Conservation (phyloP, 805 yeast genomes). For the Ogataea methylovora region DNA sequence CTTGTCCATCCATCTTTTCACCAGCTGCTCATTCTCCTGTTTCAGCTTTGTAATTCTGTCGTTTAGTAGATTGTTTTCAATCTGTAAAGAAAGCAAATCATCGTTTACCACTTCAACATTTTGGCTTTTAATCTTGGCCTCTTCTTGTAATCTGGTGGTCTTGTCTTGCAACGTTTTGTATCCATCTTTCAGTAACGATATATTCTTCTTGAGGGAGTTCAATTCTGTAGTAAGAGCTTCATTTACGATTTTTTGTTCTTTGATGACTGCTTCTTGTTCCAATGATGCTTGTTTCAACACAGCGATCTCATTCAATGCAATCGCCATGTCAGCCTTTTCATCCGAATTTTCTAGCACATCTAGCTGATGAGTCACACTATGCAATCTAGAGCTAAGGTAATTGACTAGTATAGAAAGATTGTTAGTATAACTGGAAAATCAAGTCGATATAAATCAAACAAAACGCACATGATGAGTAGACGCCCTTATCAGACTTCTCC, state of each 20-base stretch:
- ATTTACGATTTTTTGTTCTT: constrained; percentile 5
- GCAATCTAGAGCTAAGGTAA: constrained; percentile 6
- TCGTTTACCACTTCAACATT: constrained; percentile 44
- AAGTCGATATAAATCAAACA: too few species aligned
- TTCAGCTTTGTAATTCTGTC: constrained; percentile 24
- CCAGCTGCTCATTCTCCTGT: constrained; percentile 30
- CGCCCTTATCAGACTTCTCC: constrained; percentile 3
- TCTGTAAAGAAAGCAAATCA: constrained; percentile 38
- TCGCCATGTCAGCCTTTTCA: constrained; percentile 8
- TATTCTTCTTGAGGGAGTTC: constrained; percentile 8
- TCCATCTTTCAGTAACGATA: constrained; percentile 15
- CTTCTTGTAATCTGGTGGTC: constrained; percentile 19
- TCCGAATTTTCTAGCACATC: constrained; percentile 10
- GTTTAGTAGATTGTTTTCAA: constrained; percentile 39
- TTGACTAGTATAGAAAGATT: constrained; percentile 7
- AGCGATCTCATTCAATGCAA: constrained; percentile 5
- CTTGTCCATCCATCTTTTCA: constrained; percentile 36
- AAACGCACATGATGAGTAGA: constrained; percentile 17
- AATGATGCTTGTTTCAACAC: constrained; percentile 5
- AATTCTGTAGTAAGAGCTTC: constrained; percentile 5
- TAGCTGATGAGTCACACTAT: constrained; percentile 8
- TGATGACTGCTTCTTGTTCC: constrained; percentile 1
- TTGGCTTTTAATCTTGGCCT: constrained; percentile 30
- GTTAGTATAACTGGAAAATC: too few species aligned
- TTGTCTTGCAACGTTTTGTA: constrained; percentile 15